Conservation (phyloP, 352 stramenopile genomes). For the Phytophthora melonis region DNA sequence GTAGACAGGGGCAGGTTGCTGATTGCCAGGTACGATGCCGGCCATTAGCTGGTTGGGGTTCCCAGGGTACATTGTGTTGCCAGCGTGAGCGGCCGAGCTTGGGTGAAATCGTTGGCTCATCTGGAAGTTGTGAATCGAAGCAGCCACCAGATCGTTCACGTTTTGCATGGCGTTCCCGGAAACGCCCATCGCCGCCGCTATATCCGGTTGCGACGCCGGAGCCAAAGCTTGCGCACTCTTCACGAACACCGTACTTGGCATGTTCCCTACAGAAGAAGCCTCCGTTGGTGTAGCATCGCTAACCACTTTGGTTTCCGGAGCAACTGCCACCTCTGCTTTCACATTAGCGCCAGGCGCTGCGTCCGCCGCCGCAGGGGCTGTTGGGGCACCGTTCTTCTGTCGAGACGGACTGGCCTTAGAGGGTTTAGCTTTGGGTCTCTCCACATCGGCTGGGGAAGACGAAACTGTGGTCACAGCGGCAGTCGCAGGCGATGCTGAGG, state of each 20-base stretch:
- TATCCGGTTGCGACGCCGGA: slow-evolving; percentile 31
- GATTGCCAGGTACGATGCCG: slow-evolving; percentile 21
- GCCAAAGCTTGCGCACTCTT: slow-evolving; percentile 35
- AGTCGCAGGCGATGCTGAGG: slow-evolving; percentile 23
- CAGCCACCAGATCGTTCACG: slow-evolving; percentile 73
- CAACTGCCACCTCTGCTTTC: slow-evolving; percentile 37
- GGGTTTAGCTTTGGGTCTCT: slow-evolving; percentile 47
- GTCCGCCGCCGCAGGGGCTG: slow-evolving; percentile 8
- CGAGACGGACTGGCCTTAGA: slow-evolving; percentile 49
- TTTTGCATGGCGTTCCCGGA: slow-evolving; percentile 51
- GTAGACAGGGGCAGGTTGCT: slow-evolving; percentile 49
- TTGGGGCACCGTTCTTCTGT: slow-evolving; percentile 48
- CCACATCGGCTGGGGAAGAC: slow-evolving; percentile 24
- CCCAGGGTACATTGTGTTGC: slow-evolving; percentile 38
- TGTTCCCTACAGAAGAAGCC: slow-evolving; percentile 17
- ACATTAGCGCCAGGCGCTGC: slow-evolving; percentile 7
- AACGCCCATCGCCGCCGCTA: slow-evolving; percentile 28
- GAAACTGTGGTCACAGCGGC: slow-evolving; percentile 20
- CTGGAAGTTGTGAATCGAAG: slow-evolving; percentile 80
- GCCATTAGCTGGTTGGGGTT: slow-evolving; percentile 41
- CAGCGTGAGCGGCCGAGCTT: slow-evolving; percentile 27
- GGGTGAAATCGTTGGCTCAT: slow-evolving; percentile 72
- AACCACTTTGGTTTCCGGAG: slow-evolving; percentile 26
- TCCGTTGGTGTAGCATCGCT: slow-evolving; percentile 15
- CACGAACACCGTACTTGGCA: slow-evolving; percentile 33